phyloP scores from a whole-genome alignment of 2,329 filamentous ascomycete genomes.

The Aureobasidium melanogenum region DNA sequence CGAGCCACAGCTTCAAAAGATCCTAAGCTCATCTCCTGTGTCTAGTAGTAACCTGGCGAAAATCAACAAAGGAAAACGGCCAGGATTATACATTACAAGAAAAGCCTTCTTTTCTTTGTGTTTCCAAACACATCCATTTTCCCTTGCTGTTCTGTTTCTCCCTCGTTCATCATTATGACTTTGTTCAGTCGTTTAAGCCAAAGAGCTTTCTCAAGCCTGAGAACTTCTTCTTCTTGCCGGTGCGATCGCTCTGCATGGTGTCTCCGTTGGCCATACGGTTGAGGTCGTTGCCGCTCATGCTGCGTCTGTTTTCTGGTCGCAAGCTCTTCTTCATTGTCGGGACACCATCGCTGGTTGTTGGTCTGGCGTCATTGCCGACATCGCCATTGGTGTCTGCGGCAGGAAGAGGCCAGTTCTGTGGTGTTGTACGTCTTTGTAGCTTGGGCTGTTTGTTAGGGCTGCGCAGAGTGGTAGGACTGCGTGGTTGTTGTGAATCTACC shows the following conservation, averaged over 20 bases:
- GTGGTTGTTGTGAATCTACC: conserved; percentile 7
- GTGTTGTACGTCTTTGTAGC: conserved; percentile 7
- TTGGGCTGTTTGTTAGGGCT: conserved; percentile 20
- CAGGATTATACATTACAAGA: conserved; percentile 4
- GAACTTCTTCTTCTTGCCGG: conserved; percentile 57
- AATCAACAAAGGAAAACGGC: not conserved
- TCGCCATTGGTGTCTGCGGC: not conserved
- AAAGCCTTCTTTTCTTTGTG: not conserved
- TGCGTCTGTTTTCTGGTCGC: conserved; percentile 25
- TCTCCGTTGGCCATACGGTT: conserved; percentile 8
- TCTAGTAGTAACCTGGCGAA: not conserved
- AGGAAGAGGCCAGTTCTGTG: conserved; percentile 39
- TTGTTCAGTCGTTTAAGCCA: conserved; percentile 43
- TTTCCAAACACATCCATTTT: not conserved
- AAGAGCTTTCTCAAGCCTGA: conserved; percentile 57
- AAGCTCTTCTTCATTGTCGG: conserved; percentile 18
- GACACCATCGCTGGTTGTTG: conserved; percentile 27
- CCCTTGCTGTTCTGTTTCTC: not conserved
- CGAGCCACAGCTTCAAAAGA: not conserved
- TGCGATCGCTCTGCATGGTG: conserved; percentile 24
- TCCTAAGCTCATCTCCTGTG: not conserved
- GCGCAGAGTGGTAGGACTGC: conserved; percentile 20
- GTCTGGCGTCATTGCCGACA: conserved; percentile 16
- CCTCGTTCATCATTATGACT: not conserved
- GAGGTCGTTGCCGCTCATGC: conserved; percentile 17